Percentiles rank a stretch among this genome's conserved stretches.
Evolutionary conservation across 495 filamentous ascomycete genomes (phyloP).

Genomic region (Tetracladium setigerum): DNA sequence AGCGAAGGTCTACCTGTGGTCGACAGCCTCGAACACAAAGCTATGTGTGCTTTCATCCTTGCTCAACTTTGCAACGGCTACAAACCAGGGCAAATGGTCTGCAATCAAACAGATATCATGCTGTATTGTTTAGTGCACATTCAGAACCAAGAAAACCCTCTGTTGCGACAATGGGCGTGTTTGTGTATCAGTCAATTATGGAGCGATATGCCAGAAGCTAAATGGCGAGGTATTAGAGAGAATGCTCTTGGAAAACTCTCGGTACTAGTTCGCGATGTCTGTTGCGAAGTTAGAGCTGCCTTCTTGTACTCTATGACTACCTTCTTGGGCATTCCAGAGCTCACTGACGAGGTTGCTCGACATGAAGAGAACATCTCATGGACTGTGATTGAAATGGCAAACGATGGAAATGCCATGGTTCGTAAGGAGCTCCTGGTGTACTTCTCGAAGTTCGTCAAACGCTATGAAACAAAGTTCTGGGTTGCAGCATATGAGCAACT

Average conservation of each 20-base stretch:
- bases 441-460: constrained; percentile 82
- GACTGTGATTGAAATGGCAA: constrained; percentile 75
- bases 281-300: constrained; percentile 90
- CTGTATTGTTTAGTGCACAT: constrained; percentile 74
- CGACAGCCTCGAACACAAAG: constrained; percentile 87
- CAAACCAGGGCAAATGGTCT: constrained; percentile 82
- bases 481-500: constrained; percentile 91
- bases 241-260: constrained; percentile 72
- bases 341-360: constrained; percentile 82
- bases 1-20: constrained; percentile 71
- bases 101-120: constrained; percentile 77
- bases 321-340: constrained; percentile 87
- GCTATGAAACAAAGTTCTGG: constrained; percentile 87
- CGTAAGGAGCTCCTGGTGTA: constrained; percentile 89
- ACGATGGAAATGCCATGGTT: constrained; percentile 88
- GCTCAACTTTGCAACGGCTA: constrained; percentile 95
- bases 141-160: constrained; percentile 74
- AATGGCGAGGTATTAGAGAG: constrained; percentile 85
- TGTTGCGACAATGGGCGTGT: constrained; percentile 93
- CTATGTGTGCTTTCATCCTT: constrained; percentile 98
- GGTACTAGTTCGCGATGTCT: constrained; percentile 74
- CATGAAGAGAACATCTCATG: constrained; percentile 86
- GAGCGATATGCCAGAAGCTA: constrained; percentile 82
- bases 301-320: constrained; percentile 88
- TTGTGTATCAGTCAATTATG: constrained; percentile 95